Evolutionary conservation across 768 basidiomycete species (phyloP).

Genomic region (Obba rivulosa): DNA sequence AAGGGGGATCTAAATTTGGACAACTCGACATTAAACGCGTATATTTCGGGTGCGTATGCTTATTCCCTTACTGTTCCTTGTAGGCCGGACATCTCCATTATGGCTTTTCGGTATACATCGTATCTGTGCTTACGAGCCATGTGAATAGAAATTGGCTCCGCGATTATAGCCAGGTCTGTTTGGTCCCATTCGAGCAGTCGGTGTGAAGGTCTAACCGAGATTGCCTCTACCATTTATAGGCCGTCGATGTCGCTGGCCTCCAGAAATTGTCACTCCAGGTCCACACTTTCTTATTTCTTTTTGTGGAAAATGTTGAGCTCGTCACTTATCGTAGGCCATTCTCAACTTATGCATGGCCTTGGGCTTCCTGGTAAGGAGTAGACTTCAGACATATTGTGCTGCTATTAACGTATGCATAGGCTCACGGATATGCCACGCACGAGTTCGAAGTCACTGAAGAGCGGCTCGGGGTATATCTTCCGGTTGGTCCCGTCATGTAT

Average conservation of each 20-base stretch:
- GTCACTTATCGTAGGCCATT: slow-evolving; percentile 52
- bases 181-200: background rate
- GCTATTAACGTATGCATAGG: slow-evolving; percentile 31
- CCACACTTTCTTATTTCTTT: slow-evolving; percentile 6
- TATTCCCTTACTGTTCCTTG: background rate
- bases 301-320: background rate
- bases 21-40: slow-evolving; percentile 81
- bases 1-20: slow-evolving; percentile 61
- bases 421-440: slow-evolving; percentile 73
- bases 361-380: slow-evolving; percentile 70
- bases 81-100: background rate
- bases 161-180: slow-evolving; percentile 71
- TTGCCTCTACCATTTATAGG: slow-evolving; percentile 34
- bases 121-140: background rate
- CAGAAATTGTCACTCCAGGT: slow-evolving; percentile 70
- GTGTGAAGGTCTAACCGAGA: background rate
- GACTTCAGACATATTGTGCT: background rate
- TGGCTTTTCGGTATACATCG: background rate
- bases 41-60: slow-evolving; percentile 62
- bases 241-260: slow-evolving; percentile 77
- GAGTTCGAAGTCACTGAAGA: slow-evolving; percentile 86
- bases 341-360: slow-evolving; percentile 86
- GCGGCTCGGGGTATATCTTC: slow-evolving; percentile 80
- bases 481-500: slow-evolving; percentile 37
- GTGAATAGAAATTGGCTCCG: slow-evolving; percentile 72